Conservation (phyloP, 441 rosid species). For the Gossypium schwendimanii region DNA sequence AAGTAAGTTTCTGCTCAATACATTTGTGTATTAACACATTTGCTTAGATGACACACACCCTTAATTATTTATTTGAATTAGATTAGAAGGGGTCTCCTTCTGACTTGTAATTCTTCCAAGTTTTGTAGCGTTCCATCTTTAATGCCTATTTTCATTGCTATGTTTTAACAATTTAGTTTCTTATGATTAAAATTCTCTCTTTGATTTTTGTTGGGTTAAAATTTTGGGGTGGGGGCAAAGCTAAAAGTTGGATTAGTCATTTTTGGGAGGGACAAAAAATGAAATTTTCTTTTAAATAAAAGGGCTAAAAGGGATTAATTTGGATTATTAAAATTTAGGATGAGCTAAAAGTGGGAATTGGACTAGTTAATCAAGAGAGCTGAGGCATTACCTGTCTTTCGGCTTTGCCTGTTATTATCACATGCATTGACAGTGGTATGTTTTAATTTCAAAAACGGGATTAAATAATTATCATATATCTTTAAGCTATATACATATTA, state of each 20-base stretch:
- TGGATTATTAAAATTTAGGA: too few species aligned
- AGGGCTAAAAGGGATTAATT: too few species aligned
- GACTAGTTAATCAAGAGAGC: too few species aligned
- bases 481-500: too few species aligned
- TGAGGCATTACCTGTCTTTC: too few species aligned
- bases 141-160: constrained; percentile 1
- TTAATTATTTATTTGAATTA: constrained; percentile 7
- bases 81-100: constrained; percentile 3
- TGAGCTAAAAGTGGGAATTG: too few species aligned
- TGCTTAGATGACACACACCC: not conserved
- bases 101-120: constrained; percentile 18
- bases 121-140: constrained; percentile 14
- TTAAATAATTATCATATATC: not conserved
- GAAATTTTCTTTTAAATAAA: too few species aligned
- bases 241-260: too few species aligned
- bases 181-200: not conserved
- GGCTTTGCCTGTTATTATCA: not conserved
- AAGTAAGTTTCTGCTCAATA: constrained; percentile 10
- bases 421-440: not conserved
- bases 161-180: not conserved
- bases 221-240: too few species aligned
- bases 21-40: constrained; percentile 6
- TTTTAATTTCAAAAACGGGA: not conserved
- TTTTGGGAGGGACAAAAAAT: too few species aligned
- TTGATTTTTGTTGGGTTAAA: too few species aligned